Base-by-base conservation (phyloP, 805 yeast species). In the Candida ortonii region DNA sequence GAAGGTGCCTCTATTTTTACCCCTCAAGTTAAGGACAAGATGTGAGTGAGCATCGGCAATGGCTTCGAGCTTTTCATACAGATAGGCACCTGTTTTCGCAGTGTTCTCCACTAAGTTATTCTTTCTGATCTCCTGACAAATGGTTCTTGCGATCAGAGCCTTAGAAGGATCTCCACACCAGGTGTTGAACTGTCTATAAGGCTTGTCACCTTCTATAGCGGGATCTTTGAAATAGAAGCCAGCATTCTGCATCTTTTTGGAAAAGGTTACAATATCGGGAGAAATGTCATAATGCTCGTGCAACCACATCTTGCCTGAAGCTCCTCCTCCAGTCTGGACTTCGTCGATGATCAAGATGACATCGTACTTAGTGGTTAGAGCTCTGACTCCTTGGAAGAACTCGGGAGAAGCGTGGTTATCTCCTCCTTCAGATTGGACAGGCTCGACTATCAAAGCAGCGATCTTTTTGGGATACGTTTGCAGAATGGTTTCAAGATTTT, bases 101-200 rank as follows among this genome's bases (percentile, higher is more conserved):
- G 78, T 70, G 28, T 67, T 67, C 15, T 58, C 62, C 25, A 75
- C 68, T 41, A 79, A 63, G 38, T 71, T 65, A 42, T 76, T 58
- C 44, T 72, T 67, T 16, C 53, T 44, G 32, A 79, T 63, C 46
- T 78, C 81, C 50, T 74, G 67, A 45, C 71, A 71, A 44, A 79
- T 79, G 39, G 78, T 64, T 46, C 71, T 71, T 24, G 84, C 84
- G 49, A 79, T 66, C 34, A 79, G 62, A 55, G 80, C 80, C 62
- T 75, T 76, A 11, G 84, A 72, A 43, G 85, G 83, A 56, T 80
- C 85, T 47, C 85, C 86, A 59, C 84, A 79, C 86, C 86, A 80
- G 40, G 86, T 80, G 69, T 80, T 80, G 65, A 80, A 80, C 54
- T 79, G 85, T 62, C 85, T 70, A 62, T 73, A 80, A 16, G 84